phyloP scores from a whole-genome alignment of 495 filamentous ascomycete species.

The Penicillium ucsense region DNA sequence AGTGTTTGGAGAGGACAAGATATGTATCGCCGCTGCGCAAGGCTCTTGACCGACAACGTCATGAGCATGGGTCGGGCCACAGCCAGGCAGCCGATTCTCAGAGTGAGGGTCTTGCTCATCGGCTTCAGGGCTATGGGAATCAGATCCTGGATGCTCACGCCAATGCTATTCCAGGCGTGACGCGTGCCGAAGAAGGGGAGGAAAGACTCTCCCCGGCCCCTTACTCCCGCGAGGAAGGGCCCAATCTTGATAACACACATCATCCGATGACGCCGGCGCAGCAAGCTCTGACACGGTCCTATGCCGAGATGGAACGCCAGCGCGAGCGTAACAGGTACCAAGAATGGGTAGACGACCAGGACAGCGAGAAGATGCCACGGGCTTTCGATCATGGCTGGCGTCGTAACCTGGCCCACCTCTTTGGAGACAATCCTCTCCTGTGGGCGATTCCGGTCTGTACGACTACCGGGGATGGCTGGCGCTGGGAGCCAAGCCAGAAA shows the following conservation, averaged over 20 bases:
- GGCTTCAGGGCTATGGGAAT: slow-evolving; percentile 57
- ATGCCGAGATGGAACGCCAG: slow-evolving; percentile 62
- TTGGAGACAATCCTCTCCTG: slow-evolving; percentile 57
- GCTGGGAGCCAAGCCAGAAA: slow-evolving; percentile 71
- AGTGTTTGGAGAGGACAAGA: slow-evolving; percentile 86
- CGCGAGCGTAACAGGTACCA: slow-evolving; percentile 70
- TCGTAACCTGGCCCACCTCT: slow-evolving; percentile 72
- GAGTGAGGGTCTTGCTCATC: slow-evolving; percentile 50
- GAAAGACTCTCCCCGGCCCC: slow-evolving; percentile 30
- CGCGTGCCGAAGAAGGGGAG: slow-evolving; percentile 71
- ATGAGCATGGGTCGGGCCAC: slow-evolving; percentile 28
- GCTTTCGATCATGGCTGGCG: slow-evolving; percentile 84
- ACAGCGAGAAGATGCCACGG: slow-evolving; percentile 75
- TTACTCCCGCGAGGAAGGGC: slow-evolving; percentile 15
- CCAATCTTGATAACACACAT: background rate
- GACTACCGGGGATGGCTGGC: slow-evolving; percentile 88
- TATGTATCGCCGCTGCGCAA: slow-evolving; percentile 74
- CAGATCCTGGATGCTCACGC: slow-evolving; percentile 74
- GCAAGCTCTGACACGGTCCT: slow-evolving; percentile 46
- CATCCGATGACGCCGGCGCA: slow-evolving; percentile 29
- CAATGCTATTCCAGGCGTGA: slow-evolving; percentile 72
- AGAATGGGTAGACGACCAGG: slow-evolving; percentile 79
- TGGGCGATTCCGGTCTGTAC: slow-evolving; percentile 79
- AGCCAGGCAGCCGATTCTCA: slow-evolving; percentile 30
- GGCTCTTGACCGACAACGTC: slow-evolving; percentile 51